Conservation (phyloP, 2,329 filamentous ascomycete species). For the Nemania sp. region DNA sequence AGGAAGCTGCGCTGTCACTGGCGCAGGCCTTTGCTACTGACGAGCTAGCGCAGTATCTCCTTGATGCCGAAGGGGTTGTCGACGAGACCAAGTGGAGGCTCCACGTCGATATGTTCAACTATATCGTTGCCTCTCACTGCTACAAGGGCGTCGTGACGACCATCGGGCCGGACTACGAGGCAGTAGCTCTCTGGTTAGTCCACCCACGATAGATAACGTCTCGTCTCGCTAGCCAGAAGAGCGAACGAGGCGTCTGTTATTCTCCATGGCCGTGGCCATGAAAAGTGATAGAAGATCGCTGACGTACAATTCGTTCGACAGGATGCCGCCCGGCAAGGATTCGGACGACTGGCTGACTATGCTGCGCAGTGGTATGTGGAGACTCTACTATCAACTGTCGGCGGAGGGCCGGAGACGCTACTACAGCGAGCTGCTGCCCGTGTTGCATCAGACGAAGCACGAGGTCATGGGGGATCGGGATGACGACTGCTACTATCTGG, state of each 20-base stretch:
- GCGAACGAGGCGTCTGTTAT: neutral
- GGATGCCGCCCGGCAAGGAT: constrained; percentile 75
- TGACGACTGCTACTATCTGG: constrained; percentile 75
- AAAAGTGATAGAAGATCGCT: constrained; percentile 7
- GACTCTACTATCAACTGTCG: constrained; percentile 73
- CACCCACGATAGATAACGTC: neutral
- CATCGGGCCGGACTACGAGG: constrained; percentile 75
- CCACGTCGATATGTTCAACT: constrained; percentile 76
- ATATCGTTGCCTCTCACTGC: constrained; percentile 75
- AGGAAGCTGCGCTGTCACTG: constrained; percentile 70
- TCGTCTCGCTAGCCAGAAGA: too few relatives aligned
- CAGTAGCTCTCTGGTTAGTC: constrained; percentile 76
- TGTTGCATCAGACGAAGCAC: constrained; percentile 73
- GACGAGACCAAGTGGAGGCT: constrained; percentile 74
- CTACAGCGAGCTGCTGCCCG: constrained; percentile 75
- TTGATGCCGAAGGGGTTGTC: constrained; percentile 71
- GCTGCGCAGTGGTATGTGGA: constrained; percentile 76
- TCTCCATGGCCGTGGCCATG: neutral
- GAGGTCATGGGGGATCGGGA: constrained; percentile 69
- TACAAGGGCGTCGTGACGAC: constrained; percentile 74
- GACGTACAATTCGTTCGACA: constrained; percentile 39
- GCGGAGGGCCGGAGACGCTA: constrained; percentile 72
- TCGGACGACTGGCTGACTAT: constrained; percentile 74
- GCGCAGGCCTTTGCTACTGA: constrained; percentile 78
- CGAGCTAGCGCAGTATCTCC: constrained; percentile 73